Evolutionary conservation across 2,329 filamentous ascomycete genomes (phyloP).

Genomic region (Triangularia verruculosa): DNA sequence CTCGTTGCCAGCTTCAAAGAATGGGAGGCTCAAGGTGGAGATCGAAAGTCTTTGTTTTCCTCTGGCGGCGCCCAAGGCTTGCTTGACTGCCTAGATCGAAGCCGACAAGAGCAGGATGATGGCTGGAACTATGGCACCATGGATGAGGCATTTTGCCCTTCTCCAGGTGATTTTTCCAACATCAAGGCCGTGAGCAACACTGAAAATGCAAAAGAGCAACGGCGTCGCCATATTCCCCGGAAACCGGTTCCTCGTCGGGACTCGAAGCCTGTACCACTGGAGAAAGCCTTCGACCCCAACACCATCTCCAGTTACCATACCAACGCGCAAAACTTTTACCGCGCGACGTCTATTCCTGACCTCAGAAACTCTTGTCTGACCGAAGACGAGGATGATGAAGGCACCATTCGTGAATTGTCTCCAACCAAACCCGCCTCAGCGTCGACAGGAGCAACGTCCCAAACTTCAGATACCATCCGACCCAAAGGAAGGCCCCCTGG

Average conservation of each 20-base stretch:
- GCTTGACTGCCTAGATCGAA: slow-evolving; percentile 19
- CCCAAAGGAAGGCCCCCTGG: slow-evolving; percentile 52
- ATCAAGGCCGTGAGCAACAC: slow-evolving; percentile 39
- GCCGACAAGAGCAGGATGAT: slow-evolving; percentile 47
- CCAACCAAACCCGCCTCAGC: slow-evolving; percentile 42
- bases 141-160: slow-evolving; percentile 56
- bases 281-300: slow-evolving; percentile 65
- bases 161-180: slow-evolving; percentile 53
- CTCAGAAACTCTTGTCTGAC: slow-evolving; percentile 24
- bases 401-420: slow-evolving; percentile 51
- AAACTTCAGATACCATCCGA: slow-evolving; percentile 29
- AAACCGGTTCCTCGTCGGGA: slow-evolving; percentile 51
- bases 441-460: not conserved
- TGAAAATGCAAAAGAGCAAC: slow-evolving; percentile 48
- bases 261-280: slow-evolving; percentile 53
- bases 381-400: slow-evolving; percentile 18
- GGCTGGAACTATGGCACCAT: slow-evolving; percentile 69
- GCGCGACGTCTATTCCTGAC: slow-evolving; percentile 40
- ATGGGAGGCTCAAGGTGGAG: slow-evolving; percentile 73
- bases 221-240: slow-evolving; percentile 49
- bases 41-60: slow-evolving; percentile 62
- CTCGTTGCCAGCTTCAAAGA: slow-evolving; percentile 69
- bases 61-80: slow-evolving; percentile 56
- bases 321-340: slow-evolving; percentile 61
- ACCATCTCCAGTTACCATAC: slow-evolving; percentile 63